Evolutionary conservation across 208 protist species (phyloP), one percentile per base, ranked within the genome.

Genomic region (Angomonas desouzai): DNA sequence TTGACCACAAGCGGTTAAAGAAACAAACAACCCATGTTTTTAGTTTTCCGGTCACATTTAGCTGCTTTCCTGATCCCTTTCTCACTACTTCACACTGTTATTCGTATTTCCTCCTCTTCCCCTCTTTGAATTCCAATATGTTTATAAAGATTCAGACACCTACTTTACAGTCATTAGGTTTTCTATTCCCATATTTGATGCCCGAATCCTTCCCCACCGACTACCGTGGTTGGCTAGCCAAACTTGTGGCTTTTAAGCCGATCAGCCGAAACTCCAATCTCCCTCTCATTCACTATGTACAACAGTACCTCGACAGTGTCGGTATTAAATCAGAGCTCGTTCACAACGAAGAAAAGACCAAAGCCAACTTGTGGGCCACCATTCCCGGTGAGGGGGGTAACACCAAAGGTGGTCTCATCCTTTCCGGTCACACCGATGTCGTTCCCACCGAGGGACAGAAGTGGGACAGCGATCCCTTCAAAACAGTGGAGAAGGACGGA

Each of bases 381-480:
- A 68, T 91, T 40, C 77, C 80, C 0, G 74, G 62, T 1, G 49
- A 58, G 10, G 71, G 69, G 38, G 81, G 83, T 55, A 53, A 62
- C 40, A 79, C 75, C 55, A 66, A 82, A 11, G 75, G 79, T 67
- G 74, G 83, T 53, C 67, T 87, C 36, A 73, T 82, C 38, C 40
- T 85, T 29, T 81, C 67, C 22, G 83, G 79, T 27, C 75, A 87
- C 74, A 91, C 76, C 4, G 80, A 91, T 58, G 80, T 91, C 40
- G 85, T 91, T 57, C 77, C 85, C 16, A 77, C 85, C 56, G 76
- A 76, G 40, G 85, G 81, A 34, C 85, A 91, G 74, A 68, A 68
- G 78, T 87, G 83, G 75, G 67, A 73, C 70, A 79, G 34, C 51
- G 79, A 85, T 66, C 73, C 83, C 3, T 87, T 86, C 28, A 62